Conservation (phyloP, 2,329 filamentous ascomycete species). For the Penicillium freii region DNA sequence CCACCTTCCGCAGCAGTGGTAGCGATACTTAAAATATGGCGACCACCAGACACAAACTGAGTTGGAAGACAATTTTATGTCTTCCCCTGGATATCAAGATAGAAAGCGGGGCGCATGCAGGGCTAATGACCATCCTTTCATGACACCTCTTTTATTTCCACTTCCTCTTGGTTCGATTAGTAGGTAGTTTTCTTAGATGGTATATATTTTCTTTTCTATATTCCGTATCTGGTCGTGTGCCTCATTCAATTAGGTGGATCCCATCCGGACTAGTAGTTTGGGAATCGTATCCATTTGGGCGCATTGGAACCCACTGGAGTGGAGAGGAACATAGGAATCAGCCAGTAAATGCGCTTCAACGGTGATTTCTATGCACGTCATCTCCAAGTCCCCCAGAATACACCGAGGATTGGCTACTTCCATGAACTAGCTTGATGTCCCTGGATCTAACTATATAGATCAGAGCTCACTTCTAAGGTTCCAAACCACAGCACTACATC, state of each 20-base stretch:
- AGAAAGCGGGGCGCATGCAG: constrained; percentile 14
- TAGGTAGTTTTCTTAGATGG: constrained; percentile 6
- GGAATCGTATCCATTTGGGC: neutral
- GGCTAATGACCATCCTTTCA: constrained; percentile 22
- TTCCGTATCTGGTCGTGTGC: neutral
- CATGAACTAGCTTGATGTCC: neutral
- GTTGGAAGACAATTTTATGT: neutral
- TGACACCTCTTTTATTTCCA: constrained; percentile 14
- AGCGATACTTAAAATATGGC: constrained; percentile 68
- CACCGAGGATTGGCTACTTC: neutral
- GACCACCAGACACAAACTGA: neutral
- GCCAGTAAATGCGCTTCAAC: neutral
- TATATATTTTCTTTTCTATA: constrained; percentile 9
- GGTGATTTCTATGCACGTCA: neutral
- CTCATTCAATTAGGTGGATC: neutral
- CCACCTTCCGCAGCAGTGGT: constrained; percentile 90
- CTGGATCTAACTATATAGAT: neutral
- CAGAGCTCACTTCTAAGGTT: neutral
- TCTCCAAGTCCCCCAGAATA: neutral
- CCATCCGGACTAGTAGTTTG: neutral
- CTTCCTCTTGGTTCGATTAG: constrained; percentile 4
- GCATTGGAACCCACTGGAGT: neutral
- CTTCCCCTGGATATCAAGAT: constrained; percentile 14
- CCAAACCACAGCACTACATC: neutral
- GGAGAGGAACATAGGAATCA: neutral